Evolutionary conservation across 192 early-diverging fungal species (phyloP), one percentile per base, ranked within the genome.

Genomic region (Rhizophagus sp.): DNA sequence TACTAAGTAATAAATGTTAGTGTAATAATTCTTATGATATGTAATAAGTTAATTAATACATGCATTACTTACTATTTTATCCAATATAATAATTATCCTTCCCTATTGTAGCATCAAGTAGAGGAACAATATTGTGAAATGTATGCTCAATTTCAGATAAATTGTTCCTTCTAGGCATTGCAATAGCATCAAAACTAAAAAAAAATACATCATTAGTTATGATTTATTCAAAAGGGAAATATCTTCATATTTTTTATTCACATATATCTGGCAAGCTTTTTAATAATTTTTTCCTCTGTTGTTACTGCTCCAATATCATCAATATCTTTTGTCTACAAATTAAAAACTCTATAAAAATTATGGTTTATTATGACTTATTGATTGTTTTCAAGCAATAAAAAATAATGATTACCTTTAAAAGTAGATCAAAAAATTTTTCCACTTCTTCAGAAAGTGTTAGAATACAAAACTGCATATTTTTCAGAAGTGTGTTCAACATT

Each of bases 51-150:
- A 39, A 76, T 64, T 65, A 24, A 76, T 65, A 63, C 41, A 64
- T 65, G 41, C 63, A 65, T 39, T 73, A 76, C 75, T 76, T 64
- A 76, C 75, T 76, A 76, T 19, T 76, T 76, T 12, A 76, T 2
- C 75, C 75, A 65, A 65, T 41, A 76, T 41, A 76, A 62, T 65
- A 8, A 22, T 36, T 22, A 4, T 76, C 39, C 39, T 65, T 76
- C 63, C 61, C n/a, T n/a, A 76, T 64, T 10, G 22, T 76, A 6
- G 75, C 62, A 44, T 76, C 34, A 10, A 76, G 62, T 4, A 76
- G 25, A 76, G 75, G 75, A 22, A 73, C 63, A 27, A 76, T 22
- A 49, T 76, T 76, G 15, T 62, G 57, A 76, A 65, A 64, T 3
- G 4, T 39, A 15, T 76, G 75, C 15, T 76, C 62, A 44, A 64